Percentiles rank a stretch among this genome's conserved stretches.
phyloP scores from a whole-genome alignment of 495 filamentous ascomycete genomes.

The Penicillium flavigenum region DNA sequence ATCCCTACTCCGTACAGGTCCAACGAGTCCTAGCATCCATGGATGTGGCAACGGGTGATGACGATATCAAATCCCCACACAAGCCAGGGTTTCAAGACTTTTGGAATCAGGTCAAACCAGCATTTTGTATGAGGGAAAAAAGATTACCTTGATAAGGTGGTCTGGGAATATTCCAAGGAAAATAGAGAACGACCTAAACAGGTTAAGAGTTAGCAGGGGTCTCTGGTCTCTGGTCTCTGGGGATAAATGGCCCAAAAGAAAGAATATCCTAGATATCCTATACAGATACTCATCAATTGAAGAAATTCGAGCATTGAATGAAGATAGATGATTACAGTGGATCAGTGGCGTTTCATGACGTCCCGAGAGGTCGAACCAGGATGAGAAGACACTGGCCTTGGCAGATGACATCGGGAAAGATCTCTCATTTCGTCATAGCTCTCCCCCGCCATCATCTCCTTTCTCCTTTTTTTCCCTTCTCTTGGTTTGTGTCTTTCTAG shows the following conservation, averaged over 20 bases:
- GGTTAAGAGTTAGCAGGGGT: neutral
- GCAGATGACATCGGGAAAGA: slow-evolving; percentile 31
- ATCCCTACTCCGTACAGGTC: neutral
- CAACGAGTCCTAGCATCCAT: slow-evolving; percentile 7
- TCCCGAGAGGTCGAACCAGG: slow-evolving; percentile 6
- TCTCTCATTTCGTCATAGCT: slow-evolving; percentile 29
- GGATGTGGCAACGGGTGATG: slow-evolving; percentile 21
- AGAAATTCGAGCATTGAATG: neutral
- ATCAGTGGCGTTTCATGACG: slow-evolving; percentile 24
- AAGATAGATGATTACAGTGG: neutral
- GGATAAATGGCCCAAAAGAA: neutral
- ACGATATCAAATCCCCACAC: slow-evolving; percentile 17
- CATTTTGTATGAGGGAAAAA: neutral
- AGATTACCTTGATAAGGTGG: slow-evolving; percentile 2
- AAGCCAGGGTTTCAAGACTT: slow-evolving; percentile 1
- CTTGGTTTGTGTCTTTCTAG: slow-evolving; percentile 6
- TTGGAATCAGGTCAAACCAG: slow-evolving; percentile 5
- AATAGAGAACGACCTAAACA: neutral
- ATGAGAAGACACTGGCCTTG: slow-evolving; percentile 8
- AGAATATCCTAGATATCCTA: neutral
- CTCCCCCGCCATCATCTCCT: slow-evolving; percentile 70
- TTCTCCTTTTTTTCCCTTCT: slow-evolving; percentile 63
- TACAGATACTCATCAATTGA: neutral
- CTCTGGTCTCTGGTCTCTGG: neutral
- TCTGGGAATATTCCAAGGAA: neutral